Conservation (phyloP, 768 basidiomycete species). For the Exidia glandulosa region DNA sequence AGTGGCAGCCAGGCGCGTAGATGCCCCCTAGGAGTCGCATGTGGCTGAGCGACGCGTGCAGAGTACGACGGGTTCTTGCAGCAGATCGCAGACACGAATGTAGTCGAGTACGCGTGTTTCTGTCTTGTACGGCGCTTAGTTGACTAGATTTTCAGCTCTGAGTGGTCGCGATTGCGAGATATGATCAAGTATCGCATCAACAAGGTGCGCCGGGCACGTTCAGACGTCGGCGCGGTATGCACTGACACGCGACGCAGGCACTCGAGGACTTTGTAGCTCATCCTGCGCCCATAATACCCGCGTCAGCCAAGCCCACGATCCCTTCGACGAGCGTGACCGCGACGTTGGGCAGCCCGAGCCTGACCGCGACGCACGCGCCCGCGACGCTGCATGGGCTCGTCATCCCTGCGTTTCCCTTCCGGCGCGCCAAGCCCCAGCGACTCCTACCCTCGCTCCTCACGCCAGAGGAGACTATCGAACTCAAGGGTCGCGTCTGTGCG, state of each 20-base stretch:
- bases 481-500: conserved; percentile 44
- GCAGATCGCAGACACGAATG: conserved; percentile 53
- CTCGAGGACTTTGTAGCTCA: background rate
- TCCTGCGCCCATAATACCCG: background rate
- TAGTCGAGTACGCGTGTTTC: conserved; percentile 39
- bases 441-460: conserved; percentile 45
- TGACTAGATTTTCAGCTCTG: conserved; percentile 31
- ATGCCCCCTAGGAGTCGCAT: background rate
- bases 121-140: conserved; percentile 7
- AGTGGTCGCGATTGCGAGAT: conserved; percentile 61
- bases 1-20: conserved; percentile 42
- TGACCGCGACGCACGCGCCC: conserved; percentile 19
- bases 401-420: conserved; percentile 62
- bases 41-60: conserved; percentile 13
- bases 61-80: conserved; percentile 51
- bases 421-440: conserved; percentile 37
- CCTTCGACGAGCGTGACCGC: background rate
- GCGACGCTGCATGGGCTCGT: conserved; percentile 47
- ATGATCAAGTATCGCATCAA: conserved; percentile 62
- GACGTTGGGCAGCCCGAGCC: conserved; percentile 2
- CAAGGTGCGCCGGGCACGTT: conserved; percentile 33
- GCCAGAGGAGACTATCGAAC: conserved; percentile 45
- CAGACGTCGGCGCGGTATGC: conserved; percentile 28
- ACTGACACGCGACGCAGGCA: conserved; percentile 28
- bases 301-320: conserved; percentile 15